These are phyloP conservation scores for Chondrus crispus DNA, from an alignment of 23 red algal species.

Conservation along the genomic window DNA sequence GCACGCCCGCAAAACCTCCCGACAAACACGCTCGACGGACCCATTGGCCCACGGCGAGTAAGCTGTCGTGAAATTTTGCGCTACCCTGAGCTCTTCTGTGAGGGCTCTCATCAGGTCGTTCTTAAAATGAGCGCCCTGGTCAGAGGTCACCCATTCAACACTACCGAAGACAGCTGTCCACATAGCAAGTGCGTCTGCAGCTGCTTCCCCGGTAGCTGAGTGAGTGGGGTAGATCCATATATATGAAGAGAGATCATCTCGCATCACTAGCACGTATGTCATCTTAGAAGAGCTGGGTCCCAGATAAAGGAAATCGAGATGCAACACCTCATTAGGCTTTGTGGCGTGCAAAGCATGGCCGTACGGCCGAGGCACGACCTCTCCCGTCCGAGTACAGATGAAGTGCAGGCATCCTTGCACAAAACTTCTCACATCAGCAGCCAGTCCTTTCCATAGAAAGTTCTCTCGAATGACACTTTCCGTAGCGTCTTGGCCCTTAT, in stretches of 20 bases:
- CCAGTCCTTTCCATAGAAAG: background rate
- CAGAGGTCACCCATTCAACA: background rate
- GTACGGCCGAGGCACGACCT: background rate
- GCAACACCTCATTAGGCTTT: background rate
- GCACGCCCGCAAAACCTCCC: background rate
- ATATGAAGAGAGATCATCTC: constrained; percentile 6
- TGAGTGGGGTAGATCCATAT: constrained; percentile 23
- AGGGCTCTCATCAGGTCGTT: background rate
- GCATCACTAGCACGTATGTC: background rate
- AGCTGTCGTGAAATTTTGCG: constrained; percentile 39
- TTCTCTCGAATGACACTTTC: background rate
- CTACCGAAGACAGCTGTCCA: constrained; percentile 28
- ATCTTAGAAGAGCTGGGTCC: background rate
- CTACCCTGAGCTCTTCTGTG: background rate
- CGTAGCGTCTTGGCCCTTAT: constrained; percentile 19
- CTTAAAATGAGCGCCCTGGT: background rate
- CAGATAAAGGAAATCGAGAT: constrained; percentile 23
- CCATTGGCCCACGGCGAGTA: constrained; percentile 35
- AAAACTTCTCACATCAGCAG: background rate
- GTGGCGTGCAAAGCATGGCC: constrained; percentile 4
- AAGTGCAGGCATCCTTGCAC: constrained; percentile 4
- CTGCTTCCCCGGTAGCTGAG: background rate
- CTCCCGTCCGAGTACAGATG: background rate
- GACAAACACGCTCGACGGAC: constrained; percentile 1
- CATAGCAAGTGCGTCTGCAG: background rate